Percentiles rank a stretch among this genome's conserved stretches.
phyloP scores from a whole-genome alignment of 2,329 filamentous ascomycete genomes.

The Aspergillus novoparasiticus region DNA sequence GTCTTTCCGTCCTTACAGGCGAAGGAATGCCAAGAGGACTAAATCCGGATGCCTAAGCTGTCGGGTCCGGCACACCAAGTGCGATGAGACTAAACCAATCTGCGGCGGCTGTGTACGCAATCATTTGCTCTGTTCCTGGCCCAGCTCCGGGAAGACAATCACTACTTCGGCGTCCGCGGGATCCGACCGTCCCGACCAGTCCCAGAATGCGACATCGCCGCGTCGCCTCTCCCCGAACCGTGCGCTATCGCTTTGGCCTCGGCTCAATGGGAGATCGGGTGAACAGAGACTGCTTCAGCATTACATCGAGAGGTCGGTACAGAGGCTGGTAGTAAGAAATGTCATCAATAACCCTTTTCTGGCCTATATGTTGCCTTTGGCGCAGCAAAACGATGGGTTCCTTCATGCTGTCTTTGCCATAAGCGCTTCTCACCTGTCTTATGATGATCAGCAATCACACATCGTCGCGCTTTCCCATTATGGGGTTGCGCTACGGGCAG shows the following conservation, averaged over 20 bases:
- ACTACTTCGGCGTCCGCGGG: neutral
- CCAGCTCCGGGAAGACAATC: neutral
- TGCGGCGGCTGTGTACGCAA: neutral
- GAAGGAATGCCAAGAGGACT: neutral
- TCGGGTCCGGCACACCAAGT: neutral
- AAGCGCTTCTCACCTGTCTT: neutral
- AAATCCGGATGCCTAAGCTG: neutral
- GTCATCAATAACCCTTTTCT: neutral
- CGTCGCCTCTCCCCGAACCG: neutral
- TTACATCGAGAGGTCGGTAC: neutral
- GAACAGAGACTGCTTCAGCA: neutral
- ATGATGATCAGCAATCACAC: neutral
- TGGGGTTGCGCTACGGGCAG: neutral
- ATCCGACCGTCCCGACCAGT: neutral
- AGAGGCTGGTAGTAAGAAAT: neutral
- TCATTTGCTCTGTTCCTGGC: neutral
- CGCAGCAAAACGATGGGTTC: neutral
- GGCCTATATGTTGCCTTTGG: neutral
- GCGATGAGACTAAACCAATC: neutral
- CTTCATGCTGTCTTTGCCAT: neutral
- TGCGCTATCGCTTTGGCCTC: neutral
- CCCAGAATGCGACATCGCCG: neutral
- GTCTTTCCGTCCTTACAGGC: neutral
- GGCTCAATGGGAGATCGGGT: neutral
- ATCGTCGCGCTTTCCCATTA: neutral